Percentiles rank a stretch among this genome's conserved stretches.
Conservation (phyloP, 495 filamentous ascomycete genomes). For the Penicillium diatomitis region DNA sequence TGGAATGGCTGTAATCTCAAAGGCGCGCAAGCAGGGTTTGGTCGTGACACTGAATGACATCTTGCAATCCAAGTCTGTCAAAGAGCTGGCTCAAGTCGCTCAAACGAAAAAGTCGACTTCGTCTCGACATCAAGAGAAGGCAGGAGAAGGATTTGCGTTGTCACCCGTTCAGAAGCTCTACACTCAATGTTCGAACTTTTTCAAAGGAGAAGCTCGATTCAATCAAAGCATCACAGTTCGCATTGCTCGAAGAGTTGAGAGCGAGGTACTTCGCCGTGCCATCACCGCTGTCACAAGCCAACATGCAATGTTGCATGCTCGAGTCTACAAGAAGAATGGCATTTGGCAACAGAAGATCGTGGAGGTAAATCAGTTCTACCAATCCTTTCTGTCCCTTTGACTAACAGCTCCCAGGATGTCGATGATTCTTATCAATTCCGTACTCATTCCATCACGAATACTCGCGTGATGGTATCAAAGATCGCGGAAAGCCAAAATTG, state of each 20-base stretch:
- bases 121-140: slow-evolving; percentile 20
- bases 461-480: slow-evolving; percentile 21
- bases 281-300: slow-evolving; percentile 49
- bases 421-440: slow-evolving; percentile 34
- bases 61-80: slow-evolving; percentile 27
- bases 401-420: slow-evolving; percentile 26
- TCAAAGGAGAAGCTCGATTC: slow-evolving; percentile 46
- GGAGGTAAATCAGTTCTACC: slow-evolving; percentile 13
- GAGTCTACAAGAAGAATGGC: slow-evolving; percentile 39
- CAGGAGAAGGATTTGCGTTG: slow-evolving; percentile 42
- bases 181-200: slow-evolving; percentile 36
- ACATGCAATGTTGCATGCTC: slow-evolving; percentile 62
- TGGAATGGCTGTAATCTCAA: slow-evolving; percentile 33
- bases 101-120: slow-evolving; percentile 10
- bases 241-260: slow-evolving; percentile 38
- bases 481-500: slow-evolving; percentile 32
- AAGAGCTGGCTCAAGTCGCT: slow-evolving; percentile 25
- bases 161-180: slow-evolving; percentile 39
- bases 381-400: neutral
- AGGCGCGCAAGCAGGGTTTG: slow-evolving; percentile 31
- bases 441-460: slow-evolving; percentile 20
- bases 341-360: slow-evolving; percentile 36
- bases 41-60: slow-evolving; percentile 27
- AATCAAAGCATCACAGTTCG: slow-evolving; percentile 63
- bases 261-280: slow-evolving; percentile 44